These are phyloP conservation scores for Penicillium ochrochloron DNA, from an alignment of 495 filamentous ascomycete species.

Conservation along the genomic window DNA sequence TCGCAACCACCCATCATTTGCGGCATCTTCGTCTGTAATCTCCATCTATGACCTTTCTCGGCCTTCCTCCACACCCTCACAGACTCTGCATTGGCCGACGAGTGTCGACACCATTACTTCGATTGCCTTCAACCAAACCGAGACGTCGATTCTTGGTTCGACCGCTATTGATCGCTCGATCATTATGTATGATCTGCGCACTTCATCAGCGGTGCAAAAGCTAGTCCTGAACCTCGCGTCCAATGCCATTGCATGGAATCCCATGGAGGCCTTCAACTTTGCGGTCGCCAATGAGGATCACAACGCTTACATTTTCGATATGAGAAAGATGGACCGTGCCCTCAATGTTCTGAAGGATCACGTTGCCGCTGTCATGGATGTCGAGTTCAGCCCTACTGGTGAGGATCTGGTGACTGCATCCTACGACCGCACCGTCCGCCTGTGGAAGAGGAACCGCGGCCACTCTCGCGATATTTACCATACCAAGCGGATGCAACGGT, in stretches of 20 bases:
- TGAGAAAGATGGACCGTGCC: constrained; percentile 80
- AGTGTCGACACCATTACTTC: constrained; percentile 89
- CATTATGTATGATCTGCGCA: constrained; percentile 88
- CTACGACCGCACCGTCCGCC: constrained; percentile 79
- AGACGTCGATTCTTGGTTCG: constrained; percentile 87
- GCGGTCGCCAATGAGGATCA: constrained; percentile 81
- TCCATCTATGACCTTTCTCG: constrained; percentile 86
- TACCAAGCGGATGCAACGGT: constrained; percentile 93
- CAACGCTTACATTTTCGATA: constrained; percentile 84
- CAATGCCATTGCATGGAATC: constrained; percentile 92
- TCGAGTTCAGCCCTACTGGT: constrained; percentile 93
- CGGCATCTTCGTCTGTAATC: constrained; percentile 77
- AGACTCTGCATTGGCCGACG: constrained; percentile 85
- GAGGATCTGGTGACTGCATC: constrained; percentile 90
- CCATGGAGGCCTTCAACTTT: constrained; percentile 94
- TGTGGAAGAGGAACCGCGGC: constrained; percentile 80
- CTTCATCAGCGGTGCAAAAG: constrained; percentile 79
- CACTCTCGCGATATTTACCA: constrained; percentile 94
- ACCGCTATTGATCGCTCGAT: constrained; percentile 83
- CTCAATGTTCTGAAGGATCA: constrained; percentile 95
- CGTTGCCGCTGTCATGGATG: constrained; percentile 94
- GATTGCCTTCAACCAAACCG: constrained; percentile 88
- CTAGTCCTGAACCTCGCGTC: constrained; percentile 77
- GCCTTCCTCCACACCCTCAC: constrained; percentile 70
- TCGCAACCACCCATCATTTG: constrained; percentile 71